A percentile compares a stretch with the other conserved stretches of the same genome.
Conservation (phyloP, 2,329 filamentous ascomycete genomes). For the Venturia aucupariae region DNA sequence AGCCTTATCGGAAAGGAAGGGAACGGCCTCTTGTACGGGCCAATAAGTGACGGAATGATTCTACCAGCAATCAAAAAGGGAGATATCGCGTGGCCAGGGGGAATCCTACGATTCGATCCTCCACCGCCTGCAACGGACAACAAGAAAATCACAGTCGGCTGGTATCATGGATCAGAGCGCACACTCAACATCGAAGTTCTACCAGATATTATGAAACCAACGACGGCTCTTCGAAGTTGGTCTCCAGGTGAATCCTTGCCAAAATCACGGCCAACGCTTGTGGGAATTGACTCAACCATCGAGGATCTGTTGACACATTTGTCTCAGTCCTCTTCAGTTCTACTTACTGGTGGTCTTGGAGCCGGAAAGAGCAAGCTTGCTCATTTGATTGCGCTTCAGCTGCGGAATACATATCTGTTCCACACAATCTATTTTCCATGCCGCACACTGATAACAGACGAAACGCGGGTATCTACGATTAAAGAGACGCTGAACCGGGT, state of each 20-base stretch:
- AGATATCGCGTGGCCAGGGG: slow-evolving; percentile 66
- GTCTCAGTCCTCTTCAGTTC: slow-evolving; percentile 75
- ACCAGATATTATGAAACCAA: slow-evolving; percentile 57
- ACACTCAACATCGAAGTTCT: slow-evolving; percentile 70
- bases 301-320: slow-evolving; percentile 66
- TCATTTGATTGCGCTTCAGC: slow-evolving; percentile 61
- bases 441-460: slow-evolving; percentile 78
- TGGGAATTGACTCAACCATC: slow-evolving; percentile 75
- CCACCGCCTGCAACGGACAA: slow-evolving; percentile 32
- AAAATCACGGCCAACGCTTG: slow-evolving; percentile 50
- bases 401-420: slow-evolving; percentile 66
- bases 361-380: slow-evolving; percentile 81
- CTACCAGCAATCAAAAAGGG: slow-evolving; percentile 50
- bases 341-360: slow-evolving; percentile 81
- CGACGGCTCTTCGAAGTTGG: slow-evolving; percentile 38
- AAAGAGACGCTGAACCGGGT: slow-evolving; percentile 78
- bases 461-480: slow-evolving; percentile 79
- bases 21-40: slow-evolving; percentile 64
- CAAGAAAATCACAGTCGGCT: slow-evolving; percentile 46
- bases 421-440: slow-evolving; percentile 82
- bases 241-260: slow-evolving; percentile 50
- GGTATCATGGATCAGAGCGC: slow-evolving; percentile 70
- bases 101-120: slow-evolving; percentile 69
- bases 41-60: slow-evolving; percentile 81
- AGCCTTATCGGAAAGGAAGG: slow-evolving; percentile 57